A percentile compares a stretch with the other conserved stretches of the same genome.
Conservation (phyloP, 805 yeast species). For the Candida nitratophila region DNA sequence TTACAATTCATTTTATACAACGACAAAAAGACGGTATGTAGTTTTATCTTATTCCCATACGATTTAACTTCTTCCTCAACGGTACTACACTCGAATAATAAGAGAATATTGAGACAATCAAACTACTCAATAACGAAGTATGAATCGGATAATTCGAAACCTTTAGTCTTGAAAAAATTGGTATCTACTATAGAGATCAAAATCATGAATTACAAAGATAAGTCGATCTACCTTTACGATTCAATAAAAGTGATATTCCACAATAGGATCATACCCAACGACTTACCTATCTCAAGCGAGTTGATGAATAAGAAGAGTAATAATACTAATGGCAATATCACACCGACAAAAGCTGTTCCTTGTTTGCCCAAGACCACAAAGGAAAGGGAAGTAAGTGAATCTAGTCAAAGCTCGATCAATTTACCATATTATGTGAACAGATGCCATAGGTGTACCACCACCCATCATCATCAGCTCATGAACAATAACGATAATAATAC, state of each 20-base stretch:
- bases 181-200: slow-evolving; percentile 21
- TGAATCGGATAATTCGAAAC: slow-evolving; percentile 9
- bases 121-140: slow-evolving; percentile 14
- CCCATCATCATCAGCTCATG: no score
- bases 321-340: neutral
- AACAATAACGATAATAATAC: no score
- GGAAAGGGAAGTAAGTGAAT: slow-evolving; percentile 13
- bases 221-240: slow-evolving; percentile 20
- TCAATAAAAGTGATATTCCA: slow-evolving; percentile 23
- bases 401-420: slow-evolving; percentile 18
- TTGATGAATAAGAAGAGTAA: slow-evolving; percentile 4
- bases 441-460: slow-evolving; percentile 11
- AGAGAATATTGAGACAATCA: slow-evolving; percentile 20
- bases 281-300: slow-evolving; percentile 2
- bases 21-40: slow-evolving; percentile 19
- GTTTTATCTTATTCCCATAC: slow-evolving; percentile 19
- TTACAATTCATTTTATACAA: slow-evolving; percentile 25
- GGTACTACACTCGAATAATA: slow-evolving; percentile 15
- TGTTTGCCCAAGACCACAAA: slow-evolving; percentile 10
- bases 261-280: neutral
- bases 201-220: slow-evolving; percentile 19
- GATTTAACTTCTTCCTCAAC: slow-evolving; percentile 9
- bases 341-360: slow-evolving; percentile 9
- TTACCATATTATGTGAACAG: slow-evolving; percentile 13
- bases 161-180: slow-evolving; percentile 6